A percentile compares a stretch with the other conserved stretches of the same genome.
phyloP scores from a whole-genome alignment of 192 early-diverging fungal species.

The Gigaspora rosea region DNA sequence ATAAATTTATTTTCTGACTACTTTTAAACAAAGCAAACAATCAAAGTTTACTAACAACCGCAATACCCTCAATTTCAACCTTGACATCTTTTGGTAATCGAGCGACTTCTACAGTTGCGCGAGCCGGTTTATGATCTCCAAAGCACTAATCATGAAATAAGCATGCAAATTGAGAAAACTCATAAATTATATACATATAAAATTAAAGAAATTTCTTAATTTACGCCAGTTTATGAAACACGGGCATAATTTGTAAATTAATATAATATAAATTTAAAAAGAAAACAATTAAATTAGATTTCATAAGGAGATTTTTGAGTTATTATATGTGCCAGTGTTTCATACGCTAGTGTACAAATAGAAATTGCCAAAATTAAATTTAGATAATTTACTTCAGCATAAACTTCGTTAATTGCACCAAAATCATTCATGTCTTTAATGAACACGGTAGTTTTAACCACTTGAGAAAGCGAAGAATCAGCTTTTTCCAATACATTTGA shows the following conservation, averaged over 20 bases:
- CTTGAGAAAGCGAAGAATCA: conserved; percentile 76
- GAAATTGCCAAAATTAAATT: neutral
- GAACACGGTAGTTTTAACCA: conserved; percentile 97
- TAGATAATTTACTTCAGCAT: conserved; percentile 59
- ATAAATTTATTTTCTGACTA: no score
- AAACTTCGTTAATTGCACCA: conserved; percentile 86
- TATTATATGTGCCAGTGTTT: no score
- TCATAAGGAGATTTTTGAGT: no score
- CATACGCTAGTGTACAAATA: neutral
- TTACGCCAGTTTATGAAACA: neutral
- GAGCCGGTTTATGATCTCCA: conserved; percentile 65
- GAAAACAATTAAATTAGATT: no score
- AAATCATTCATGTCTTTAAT: conserved; percentile 92
- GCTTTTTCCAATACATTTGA: conserved; percentile 80
- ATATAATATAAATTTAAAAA: no score
- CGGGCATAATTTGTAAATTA: no score
- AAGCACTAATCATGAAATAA: conserved; percentile 49
- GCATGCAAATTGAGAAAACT: neutral
- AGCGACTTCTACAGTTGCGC: conserved; percentile 86
- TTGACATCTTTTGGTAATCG: conserved; percentile 87
- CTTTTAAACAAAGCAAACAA: no score
- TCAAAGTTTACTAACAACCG: conserved; percentile 43
- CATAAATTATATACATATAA: neutral
- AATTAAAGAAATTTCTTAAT: no score
- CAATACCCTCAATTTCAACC: conserved; percentile 94